Evolutionary conservation across 768 basidiomycete genomes (phyloP).

Genomic region (Suillus sp.): DNA sequence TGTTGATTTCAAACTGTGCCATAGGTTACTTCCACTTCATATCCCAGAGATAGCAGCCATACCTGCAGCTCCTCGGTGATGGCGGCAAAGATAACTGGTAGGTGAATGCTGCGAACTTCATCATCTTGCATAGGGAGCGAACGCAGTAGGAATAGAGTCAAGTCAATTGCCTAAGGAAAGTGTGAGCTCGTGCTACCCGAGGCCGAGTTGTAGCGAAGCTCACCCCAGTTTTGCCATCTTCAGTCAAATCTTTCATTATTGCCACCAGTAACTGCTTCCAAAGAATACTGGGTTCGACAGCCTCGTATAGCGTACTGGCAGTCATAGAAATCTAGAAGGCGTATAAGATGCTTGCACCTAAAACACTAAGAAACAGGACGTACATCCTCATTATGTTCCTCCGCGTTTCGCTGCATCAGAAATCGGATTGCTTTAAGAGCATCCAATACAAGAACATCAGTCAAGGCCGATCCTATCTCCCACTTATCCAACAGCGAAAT

Average conservation of each 20-base stretch:
- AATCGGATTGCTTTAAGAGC: constrained; percentile 72
- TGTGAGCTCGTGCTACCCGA: constrained; percentile 12
- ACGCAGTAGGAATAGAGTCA: constrained; percentile 72
- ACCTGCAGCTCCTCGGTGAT: constrained; percentile 69
- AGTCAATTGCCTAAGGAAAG: constrained; percentile 55
- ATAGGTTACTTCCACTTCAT: constrained; percentile 7
- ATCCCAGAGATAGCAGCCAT: constrained; percentile 21
- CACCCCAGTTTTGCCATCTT: constrained; percentile 52
- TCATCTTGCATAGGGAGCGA: constrained; percentile 84
- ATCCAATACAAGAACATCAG: constrained; percentile 78
- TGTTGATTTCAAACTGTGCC: constrained; percentile 39
- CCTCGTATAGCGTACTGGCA: constrained; percentile 86
- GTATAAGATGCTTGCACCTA: constrained; percentile 8
- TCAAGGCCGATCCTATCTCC: constrained; percentile 87
- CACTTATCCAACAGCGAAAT: constrained; percentile 95
- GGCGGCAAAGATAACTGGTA: constrained; percentile 76
- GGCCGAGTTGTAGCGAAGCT: constrained; percentile 13
- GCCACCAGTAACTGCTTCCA: constrained; percentile 76
- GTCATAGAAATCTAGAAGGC: constrained; percentile 68
- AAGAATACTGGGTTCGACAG: constrained; percentile 84
- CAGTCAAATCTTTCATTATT: constrained; percentile 57
- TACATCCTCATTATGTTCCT: constrained; percentile 61
- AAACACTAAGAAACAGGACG: constrained; percentile 20
- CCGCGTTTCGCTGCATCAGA: constrained; percentile 52
- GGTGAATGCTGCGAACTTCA: constrained; percentile 77